Conservation (phyloP, 345 rosid species). For the Euclidium syriacum region DNA sequence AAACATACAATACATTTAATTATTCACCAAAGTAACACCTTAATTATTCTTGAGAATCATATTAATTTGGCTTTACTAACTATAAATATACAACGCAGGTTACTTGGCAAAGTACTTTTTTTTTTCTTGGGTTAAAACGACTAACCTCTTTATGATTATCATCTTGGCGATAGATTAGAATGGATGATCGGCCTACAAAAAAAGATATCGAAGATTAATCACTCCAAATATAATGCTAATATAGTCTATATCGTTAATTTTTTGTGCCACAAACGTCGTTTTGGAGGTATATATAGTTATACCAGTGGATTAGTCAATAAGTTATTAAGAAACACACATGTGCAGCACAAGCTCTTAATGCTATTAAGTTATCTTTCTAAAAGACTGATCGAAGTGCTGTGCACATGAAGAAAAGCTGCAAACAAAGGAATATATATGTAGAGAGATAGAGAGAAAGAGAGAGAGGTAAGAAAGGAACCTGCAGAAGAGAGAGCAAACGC, state of each 20-base stretch:
- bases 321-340: constrained; percentile 15
- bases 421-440: not conserved
- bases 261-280: not conserved
- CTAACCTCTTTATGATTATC: constrained; percentile 37
- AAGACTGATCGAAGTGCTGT: constrained; percentile 14
- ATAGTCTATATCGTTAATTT: not conserved
- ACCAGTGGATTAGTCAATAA: not conserved
- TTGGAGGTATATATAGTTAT: not conserved
- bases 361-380: constrained; percentile 11
- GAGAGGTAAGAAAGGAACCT: constrained; percentile 29
- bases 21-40: not conserved
- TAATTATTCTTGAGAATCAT: not conserved
- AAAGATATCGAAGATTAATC: not conserved
- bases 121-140: not conserved
- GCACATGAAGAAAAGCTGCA: constrained; percentile 31
- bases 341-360: not conserved
- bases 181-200: constrained; percentile 45
- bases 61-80: not conserved
- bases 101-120: not conserved
- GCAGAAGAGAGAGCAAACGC: constrained; percentile 40
- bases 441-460: not conserved
- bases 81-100: not conserved
- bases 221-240: constrained; percentile 9
- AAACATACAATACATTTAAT: not conserved
- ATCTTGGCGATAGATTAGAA: constrained; percentile 18